Evolutionary conservation across 1,139 yeast species (phyloP).

Genomic region (Suhomyces terraborum): DNA sequence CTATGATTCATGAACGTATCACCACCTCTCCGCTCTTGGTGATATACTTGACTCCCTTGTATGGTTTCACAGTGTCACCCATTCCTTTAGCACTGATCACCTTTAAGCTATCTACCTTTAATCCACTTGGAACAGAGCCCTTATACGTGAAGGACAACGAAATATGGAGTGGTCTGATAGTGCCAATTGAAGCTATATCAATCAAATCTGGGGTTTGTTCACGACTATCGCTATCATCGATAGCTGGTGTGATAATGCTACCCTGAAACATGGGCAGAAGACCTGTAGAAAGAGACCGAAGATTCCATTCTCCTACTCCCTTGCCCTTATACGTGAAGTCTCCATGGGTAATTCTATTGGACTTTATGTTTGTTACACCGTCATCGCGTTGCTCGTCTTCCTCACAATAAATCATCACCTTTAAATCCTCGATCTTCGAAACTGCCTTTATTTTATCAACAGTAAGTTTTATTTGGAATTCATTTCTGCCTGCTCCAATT

Average conservation of each 20-base stretch:
- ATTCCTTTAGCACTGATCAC: constrained; percentile 60
- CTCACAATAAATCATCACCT: constrained; percentile 51
- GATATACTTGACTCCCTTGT: constrained; percentile 87
- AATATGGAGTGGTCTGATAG: constrained; percentile 53
- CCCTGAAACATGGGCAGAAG: constrained; percentile 73
- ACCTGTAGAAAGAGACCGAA: constrained; percentile 64
- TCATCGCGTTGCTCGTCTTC: constrained; percentile 7
- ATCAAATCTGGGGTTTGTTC: constrained; percentile 11
- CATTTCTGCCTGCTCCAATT: constrained; percentile 62
- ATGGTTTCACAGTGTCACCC: constrained; percentile 70
- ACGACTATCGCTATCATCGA: constrained; percentile 14
- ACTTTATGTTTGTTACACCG: constrained; percentile 38
- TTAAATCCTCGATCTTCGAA: constrained; percentile 57
- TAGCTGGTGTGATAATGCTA: constrained; percentile 24
- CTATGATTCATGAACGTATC: constrained; percentile 22
- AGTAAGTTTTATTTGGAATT: constrained; percentile 71
- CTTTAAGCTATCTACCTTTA: constrained; percentile 66
- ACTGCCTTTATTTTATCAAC: constrained; percentile 54
- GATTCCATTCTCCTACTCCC: constrained; percentile 71
- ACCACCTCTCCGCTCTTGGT: constrained; percentile 66
- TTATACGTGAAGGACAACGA: constrained; percentile 58
- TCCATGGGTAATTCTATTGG: constrained; percentile 68
- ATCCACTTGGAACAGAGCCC: constrained; percentile 78
- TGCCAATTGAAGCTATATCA: constrained; percentile 12
- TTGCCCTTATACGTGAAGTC: constrained; percentile 59